Evolutionary conservation across 2,329 filamentous ascomycete species (phyloP), one percentile per base, ranked within the genome.

Genomic region (Neonectria neomacrospora): DNA sequence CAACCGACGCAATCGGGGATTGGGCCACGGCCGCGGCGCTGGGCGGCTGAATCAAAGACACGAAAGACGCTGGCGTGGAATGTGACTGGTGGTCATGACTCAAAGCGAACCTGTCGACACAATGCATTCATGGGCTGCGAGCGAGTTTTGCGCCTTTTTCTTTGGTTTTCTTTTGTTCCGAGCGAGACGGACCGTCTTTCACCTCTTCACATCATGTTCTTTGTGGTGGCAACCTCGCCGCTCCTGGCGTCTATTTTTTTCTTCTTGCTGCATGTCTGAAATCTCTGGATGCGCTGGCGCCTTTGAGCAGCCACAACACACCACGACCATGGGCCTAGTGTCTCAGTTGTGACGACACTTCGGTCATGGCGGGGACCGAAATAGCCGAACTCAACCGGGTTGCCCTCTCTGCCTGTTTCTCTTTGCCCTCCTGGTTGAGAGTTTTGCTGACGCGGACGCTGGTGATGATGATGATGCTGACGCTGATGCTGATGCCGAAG

Each of bases 81-180:
- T 73, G 71, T 73, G 71, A 71, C 60, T 63, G 62, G 65, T 55
- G 58, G 58, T 53, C 64, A 67, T 72, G 71, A 73, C 71, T 73
- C 71, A 72, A 72, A 69, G 57, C 41, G 37, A 56, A 45, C 41
- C 34, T n/a, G 44, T 18, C 14, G 55, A 59, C 58, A 72, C 69
- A 73, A 67, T 69, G 63, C 53, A 39, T 61, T 61, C 50, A 62
- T 48, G 47, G 26, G 48, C 30, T 58, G 32, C 18, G 22, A 9
- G 23, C 54, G 51, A 28, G 54, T 37, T 26, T 51, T 57, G 44
- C 50, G 32, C 39, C 41, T 58, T 53, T 22, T 18, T 50, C 22
- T 22, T 18, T 50, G 22, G 39, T 28, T 55, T 34, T n/a, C n/a
- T n/a, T n/a, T n/a, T n/a, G n/a, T n/a, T n/a, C n/a, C n/a, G n/a